Evolutionary conservation across 768 basidiomycete genomes (phyloP).

Genomic region (Auriscalpium microsporum): DNA sequence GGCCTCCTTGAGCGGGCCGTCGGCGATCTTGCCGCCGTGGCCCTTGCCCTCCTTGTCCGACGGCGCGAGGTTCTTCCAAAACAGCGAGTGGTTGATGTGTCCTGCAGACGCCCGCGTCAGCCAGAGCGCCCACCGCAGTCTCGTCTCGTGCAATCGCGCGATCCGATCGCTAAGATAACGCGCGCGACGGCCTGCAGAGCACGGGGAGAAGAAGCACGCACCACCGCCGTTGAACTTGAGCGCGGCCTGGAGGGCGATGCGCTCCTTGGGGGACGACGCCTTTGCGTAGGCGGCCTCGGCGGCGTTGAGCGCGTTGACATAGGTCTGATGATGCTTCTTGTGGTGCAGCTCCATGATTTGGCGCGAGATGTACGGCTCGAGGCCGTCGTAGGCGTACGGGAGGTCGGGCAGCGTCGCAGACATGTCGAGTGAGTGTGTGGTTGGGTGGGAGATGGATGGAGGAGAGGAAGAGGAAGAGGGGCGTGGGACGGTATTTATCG

Average conservation of each 20-base stretch:
- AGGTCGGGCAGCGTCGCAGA: slow-evolving; percentile 51
- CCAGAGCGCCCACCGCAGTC: too few species aligned
- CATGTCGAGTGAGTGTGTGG: background rate
- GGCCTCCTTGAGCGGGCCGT: slow-evolving; percentile 59
- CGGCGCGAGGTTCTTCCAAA: slow-evolving; percentile 92
- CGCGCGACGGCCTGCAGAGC: background rate
- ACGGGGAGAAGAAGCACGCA: slow-evolving; percentile 24
- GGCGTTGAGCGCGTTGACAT: slow-evolving; percentile 86
- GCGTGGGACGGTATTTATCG: slow-evolving; percentile 1
- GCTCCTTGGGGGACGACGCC: slow-evolving; percentile 61
- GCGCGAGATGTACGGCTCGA: slow-evolving; percentile 87
- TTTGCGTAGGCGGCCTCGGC: slow-evolving; percentile 73
- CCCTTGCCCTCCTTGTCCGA: slow-evolving; percentile 43
- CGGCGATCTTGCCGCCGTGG: slow-evolving; percentile 44
- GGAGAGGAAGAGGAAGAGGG: background rate
- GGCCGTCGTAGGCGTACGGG: slow-evolving; percentile 76
- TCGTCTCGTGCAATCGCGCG: background rate
- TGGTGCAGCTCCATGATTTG: slow-evolving; percentile 96
- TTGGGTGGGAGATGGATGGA: slow-evolving; percentile 3
- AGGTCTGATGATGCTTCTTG: slow-evolving; percentile 92
- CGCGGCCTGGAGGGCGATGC: slow-evolving; percentile 82
- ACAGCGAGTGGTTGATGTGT: slow-evolving; percentile 91
- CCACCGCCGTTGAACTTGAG: slow-evolving; percentile 97
- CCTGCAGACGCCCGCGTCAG: slow-evolving; percentile 31
- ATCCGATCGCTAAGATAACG: slow-evolving; percentile 1